These are phyloP conservation scores for Cynanchum wilfordii DNA, from an alignment of 257 asterid species.

Conservation along the genomic window DNA sequence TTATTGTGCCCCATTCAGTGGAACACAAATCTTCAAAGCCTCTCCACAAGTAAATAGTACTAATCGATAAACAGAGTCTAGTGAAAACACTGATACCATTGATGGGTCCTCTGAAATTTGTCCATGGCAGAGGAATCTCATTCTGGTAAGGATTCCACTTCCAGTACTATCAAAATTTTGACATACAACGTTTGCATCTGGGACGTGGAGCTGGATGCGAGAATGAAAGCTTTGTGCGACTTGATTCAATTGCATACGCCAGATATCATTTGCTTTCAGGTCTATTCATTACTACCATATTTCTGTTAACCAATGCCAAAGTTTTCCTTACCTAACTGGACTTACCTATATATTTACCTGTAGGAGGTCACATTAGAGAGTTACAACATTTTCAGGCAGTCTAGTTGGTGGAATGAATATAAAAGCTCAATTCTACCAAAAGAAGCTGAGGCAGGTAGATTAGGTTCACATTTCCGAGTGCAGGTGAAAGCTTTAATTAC, in stretches of 20 bases:
- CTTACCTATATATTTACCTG: no score
- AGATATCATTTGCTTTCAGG: no score
- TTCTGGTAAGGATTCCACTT: not conserved
- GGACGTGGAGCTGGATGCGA: conserved; percentile 5
- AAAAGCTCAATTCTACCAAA: not conserved
- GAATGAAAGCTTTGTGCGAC: conserved; percentile 4
- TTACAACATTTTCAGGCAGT: conserved; percentile 5
- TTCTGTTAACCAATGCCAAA: no score
- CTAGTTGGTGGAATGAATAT: conserved; percentile 11
- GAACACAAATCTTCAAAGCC: no score
- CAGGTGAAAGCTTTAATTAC: not conserved
- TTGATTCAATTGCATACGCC: conserved; percentile 6
- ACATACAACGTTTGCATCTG: conserved; percentile 10
- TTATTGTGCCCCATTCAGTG: no score
- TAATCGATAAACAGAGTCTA: no score
- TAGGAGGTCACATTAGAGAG: conserved; percentile 6
- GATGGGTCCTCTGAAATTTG: no score
- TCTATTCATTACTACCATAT: no score
- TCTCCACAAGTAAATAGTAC: no score
- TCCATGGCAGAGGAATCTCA: not conserved
- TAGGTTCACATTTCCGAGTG: not conserved
- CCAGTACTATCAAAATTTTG: not conserved
- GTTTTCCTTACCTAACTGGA: no score
- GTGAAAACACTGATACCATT: no score
- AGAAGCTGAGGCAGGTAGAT: not conserved